phyloP scores from a whole-genome alignment of 2,329 filamentous ascomycete genomes.

The Pestalotiopsis sp. region DNA sequence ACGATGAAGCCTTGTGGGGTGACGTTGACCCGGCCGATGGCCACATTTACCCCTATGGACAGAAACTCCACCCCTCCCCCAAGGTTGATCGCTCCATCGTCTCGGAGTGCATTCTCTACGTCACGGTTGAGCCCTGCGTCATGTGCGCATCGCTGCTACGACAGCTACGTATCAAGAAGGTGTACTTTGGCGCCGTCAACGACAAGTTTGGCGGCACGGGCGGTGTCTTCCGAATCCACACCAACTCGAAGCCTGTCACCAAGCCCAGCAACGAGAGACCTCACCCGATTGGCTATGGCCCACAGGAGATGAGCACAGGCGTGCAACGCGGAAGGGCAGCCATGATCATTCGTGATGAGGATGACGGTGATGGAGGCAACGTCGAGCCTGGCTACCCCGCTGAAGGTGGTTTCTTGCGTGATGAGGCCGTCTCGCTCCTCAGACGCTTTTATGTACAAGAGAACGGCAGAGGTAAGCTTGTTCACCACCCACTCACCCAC shows the following conservation, averaged over 20 bases:
- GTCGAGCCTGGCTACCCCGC: constrained; percentile 81
- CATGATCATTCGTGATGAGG: constrained; percentile 35
- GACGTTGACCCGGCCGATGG: constrained; percentile 57
- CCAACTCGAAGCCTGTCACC: constrained; percentile 50
- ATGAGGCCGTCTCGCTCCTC: constrained; percentile 90
- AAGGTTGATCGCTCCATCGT: constrained; percentile 70
- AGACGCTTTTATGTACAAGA: constrained; percentile 97
- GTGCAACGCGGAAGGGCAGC: constrained; percentile 41
- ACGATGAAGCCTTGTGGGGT: constrained; percentile 44
- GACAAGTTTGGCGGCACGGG: constrained; percentile 97
- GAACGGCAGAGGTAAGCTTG: constrained; percentile 77
- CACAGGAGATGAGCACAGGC: constrained; percentile 21
- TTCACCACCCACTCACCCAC: not conserved
- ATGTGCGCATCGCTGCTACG: constrained; percentile 95
- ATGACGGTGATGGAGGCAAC: constrained; percentile 60
- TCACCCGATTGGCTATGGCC: constrained; percentile 33
- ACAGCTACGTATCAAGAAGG: constrained; percentile 83
- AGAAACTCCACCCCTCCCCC: constrained; percentile 55
- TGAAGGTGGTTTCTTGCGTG: constrained; percentile 83
- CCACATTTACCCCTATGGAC: constrained; percentile 63
- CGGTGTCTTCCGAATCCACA: constrained; percentile 86
- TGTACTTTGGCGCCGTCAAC: constrained; percentile 94
- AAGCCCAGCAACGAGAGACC: constrained; percentile 23
- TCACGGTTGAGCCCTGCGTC: constrained; percentile 97
- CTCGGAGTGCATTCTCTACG: constrained; percentile 77